A percentile compares a stretch with the other conserved stretches of the same genome.
Evolutionary conservation across 805 yeast species (phyloP).

Genomic region (Saccharomyces mikatae): DNA sequence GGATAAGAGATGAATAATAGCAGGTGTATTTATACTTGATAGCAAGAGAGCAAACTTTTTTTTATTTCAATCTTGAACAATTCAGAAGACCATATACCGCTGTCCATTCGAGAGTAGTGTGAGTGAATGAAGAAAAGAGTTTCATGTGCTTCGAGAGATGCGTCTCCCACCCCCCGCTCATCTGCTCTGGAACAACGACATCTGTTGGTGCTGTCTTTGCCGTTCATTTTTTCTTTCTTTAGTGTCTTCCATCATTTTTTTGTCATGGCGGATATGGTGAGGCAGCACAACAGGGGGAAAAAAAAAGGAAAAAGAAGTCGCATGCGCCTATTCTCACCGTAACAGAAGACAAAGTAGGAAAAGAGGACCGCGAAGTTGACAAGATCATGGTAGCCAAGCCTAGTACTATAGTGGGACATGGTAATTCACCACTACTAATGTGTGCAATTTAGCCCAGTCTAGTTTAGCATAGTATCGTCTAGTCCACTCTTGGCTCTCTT

Average conservation of each 20-base stretch:
- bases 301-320: neutral
- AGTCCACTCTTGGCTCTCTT: neutral
- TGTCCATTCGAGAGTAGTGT: neutral
- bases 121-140: neutral
- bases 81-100: neutral
- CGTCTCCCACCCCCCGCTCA: neutral
- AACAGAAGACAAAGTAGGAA: neutral
- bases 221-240: neutral
- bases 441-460: too few relatives aligned
- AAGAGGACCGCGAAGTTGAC: neutral
- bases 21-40: neutral
- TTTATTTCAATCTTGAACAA: neutral
- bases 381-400: neutral
- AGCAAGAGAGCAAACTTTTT: neutral
- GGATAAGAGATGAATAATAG: neutral
- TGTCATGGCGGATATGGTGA: neutral
- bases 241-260: neutral
- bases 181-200: neutral
- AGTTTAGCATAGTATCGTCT: neutral
- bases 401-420: too few relatives aligned
- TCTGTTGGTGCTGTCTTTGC: neutral
- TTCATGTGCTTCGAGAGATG: neutral
- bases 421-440: too few relatives aligned
- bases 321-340: neutral
- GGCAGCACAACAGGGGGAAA: neutral